Evolutionary conservation across 768 basidiomycete species (phyloP).

Genomic region (Candolleomyces aberdarensis): DNA sequence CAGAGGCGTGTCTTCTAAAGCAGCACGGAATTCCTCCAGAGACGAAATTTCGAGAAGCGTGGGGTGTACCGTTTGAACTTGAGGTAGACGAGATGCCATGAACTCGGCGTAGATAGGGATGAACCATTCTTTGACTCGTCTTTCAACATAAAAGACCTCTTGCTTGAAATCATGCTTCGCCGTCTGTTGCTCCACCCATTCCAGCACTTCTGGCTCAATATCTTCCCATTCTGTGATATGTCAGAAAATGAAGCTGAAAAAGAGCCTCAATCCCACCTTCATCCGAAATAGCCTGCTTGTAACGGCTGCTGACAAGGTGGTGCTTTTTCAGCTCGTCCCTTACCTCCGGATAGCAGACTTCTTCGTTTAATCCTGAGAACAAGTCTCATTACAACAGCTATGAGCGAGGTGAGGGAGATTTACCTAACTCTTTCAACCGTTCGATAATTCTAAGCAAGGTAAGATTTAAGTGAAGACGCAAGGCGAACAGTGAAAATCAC

Average conservation of each 20-base stretch:
- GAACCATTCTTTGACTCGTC: background rate
- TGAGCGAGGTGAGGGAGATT: background rate
- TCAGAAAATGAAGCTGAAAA: too few relatives aligned
- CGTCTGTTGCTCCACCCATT: background rate
- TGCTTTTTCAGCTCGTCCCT: background rate
- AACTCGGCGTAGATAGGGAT: background rate
- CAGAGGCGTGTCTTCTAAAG: background rate
- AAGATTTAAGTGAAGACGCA: background rate
- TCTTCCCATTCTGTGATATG: too few relatives aligned
- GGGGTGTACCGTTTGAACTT: background rate
- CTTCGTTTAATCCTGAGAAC: background rate
- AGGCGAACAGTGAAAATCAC: conserved; percentile 10
- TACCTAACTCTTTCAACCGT: background rate
- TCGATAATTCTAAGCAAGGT: background rate
- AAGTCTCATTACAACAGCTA: background rate
- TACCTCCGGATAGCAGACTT: background rate
- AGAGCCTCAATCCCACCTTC: too few relatives aligned
- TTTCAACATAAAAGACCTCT: background rate
- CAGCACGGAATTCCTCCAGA: background rate
- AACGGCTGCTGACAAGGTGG: background rate
- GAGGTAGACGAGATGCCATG: background rate
- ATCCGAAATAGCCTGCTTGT: background rate
- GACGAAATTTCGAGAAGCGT: background rate
- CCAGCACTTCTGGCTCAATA: background rate
- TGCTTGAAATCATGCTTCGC: background rate